phyloP scores from a whole-genome alignment of 768 basidiomycete genomes.

The Rhizopogon sp. region DNA sequence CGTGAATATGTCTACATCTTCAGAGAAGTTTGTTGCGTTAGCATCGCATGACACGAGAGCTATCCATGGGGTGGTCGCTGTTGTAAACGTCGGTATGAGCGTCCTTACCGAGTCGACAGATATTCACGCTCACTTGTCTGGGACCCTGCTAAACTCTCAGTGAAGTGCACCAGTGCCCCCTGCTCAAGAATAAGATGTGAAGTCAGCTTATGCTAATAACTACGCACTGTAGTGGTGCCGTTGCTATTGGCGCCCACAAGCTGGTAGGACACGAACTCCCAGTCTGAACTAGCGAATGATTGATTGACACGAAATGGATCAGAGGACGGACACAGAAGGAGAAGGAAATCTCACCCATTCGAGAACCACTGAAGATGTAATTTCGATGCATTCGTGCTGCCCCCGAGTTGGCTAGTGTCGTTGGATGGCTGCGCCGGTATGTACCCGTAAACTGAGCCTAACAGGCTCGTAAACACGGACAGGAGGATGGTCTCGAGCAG shows the following conservation, averaged over 20 bases:
- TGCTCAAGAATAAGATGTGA: slow-evolving; percentile 20
- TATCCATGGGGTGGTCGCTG: slow-evolving; percentile 84
- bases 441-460: slow-evolving; percentile 37
- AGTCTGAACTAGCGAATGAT: slow-evolving; percentile 37
- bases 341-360: slow-evolving; percentile 35
- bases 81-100: slow-evolving; percentile 10
- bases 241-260: slow-evolving; percentile 44
- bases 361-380: slow-evolving; percentile 60
- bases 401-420: slow-evolving; percentile 44
- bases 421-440: slow-evolving; percentile 75
- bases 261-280: slow-evolving; percentile 55
- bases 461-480: slow-evolving; percentile 3
- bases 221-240: slow-evolving; percentile 52
- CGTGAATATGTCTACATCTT: slow-evolving; percentile 73
- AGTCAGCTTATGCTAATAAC: neutral
- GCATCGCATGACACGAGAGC: slow-evolving; percentile 81
- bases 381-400: slow-evolving; percentile 52
- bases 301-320: slow-evolving; percentile 1
- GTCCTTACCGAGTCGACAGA: neutral
- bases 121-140: slow-evolving; percentile 36
- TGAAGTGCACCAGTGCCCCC: slow-evolving; percentile 85
- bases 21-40: slow-evolving; percentile 63
- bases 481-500: slow-evolving; percentile 2
- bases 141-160: slow-evolving; percentile 50
- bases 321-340: slow-evolving; percentile 3